Conservation (phyloP, 129 eudicot species). For the Helichrysum umbraculigerum region DNA sequence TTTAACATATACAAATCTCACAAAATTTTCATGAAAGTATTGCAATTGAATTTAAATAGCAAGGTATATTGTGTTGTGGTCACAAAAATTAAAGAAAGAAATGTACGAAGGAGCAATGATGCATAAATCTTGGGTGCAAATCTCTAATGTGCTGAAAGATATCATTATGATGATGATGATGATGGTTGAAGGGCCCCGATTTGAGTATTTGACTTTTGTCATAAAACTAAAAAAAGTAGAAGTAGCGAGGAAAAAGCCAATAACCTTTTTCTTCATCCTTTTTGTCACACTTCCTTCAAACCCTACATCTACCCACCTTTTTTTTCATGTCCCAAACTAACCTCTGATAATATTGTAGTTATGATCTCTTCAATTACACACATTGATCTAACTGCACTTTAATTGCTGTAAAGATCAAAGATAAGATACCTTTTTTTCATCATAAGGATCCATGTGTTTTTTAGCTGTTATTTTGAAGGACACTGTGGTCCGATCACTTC, state of each 20-base stretch:
- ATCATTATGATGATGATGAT: constrained; percentile 45
- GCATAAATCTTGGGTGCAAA: constrained; percentile 73
- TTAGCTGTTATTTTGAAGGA: no score
- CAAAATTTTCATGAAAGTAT: no score
- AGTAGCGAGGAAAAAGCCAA: constrained; percentile 54
- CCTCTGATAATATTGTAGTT: constrained; percentile 42
- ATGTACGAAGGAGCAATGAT: constrained; percentile 55
- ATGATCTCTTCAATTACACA: constrained; percentile 85
- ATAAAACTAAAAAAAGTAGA: constrained; percentile 30
- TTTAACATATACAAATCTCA: no score
- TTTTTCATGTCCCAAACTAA: constrained; percentile 55
- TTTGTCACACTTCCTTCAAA: constrained; percentile 40
- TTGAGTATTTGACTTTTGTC: constrained; percentile 61
- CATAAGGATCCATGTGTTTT: no score
- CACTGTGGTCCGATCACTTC: no score
- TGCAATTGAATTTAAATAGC: no score
- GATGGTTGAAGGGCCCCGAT: constrained; percentile 36
- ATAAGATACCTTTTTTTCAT: background rate
- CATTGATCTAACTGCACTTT: constrained; percentile 51
- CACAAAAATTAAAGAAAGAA: constrained; percentile 35
- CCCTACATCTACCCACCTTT: constrained; percentile 58
- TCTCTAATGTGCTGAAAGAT: constrained; percentile 55
- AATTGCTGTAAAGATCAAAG: constrained; percentile 1
- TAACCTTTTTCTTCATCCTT: constrained; percentile 59
- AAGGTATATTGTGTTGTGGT: constrained; percentile 35